phyloP scores from a whole-genome alignment of 805 yeast species.

The Danielia oregonensis region DNA sequence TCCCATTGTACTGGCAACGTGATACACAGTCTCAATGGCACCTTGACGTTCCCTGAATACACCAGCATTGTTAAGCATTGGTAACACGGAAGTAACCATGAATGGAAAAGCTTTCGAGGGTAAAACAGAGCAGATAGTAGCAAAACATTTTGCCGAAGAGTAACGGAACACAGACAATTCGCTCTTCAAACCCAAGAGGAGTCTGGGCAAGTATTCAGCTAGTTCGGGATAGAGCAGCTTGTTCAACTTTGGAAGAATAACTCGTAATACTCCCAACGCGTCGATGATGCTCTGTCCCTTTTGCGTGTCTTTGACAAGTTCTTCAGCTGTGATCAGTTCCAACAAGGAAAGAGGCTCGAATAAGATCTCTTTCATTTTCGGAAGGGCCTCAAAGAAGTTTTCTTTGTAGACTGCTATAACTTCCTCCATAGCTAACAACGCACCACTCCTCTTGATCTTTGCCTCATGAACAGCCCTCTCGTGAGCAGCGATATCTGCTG shows the following conservation, averaged over 20 bases:
- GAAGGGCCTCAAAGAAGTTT: conserved; percentile 54
- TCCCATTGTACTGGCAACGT: conserved; percentile 82
- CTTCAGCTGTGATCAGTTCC: conserved; percentile 20
- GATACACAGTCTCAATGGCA: conserved; percentile 86
- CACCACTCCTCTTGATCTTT: conserved; percentile 80
- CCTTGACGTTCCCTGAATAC: conserved; percentile 79
- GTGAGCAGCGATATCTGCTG: conserved; percentile 56
- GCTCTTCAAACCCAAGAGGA: conserved; percentile 60
- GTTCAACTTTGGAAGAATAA: conserved; percentile 63
- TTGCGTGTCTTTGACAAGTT: conserved; percentile 36
- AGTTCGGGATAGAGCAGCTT: conserved; percentile 46
- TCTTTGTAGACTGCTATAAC: conserved; percentile 52
- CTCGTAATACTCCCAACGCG: conserved; percentile 76
- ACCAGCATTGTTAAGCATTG: conserved; percentile 75
- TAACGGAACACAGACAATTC: conserved; percentile 81
- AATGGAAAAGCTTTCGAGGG: conserved; percentile 74
- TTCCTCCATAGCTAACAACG: conserved; percentile 61
- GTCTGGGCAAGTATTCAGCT: conserved; percentile 34
- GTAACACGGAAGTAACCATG: conserved; percentile 73
- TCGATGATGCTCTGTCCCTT: conserved; percentile 82
- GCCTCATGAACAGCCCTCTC: conserved; percentile 71
- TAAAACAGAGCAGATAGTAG: conserved; percentile 66
- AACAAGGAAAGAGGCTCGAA: conserved; percentile 57
- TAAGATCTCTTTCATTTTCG: conserved; percentile 62
- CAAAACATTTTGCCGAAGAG: conserved; percentile 85